Percentiles rank a stretch among this genome's conserved stretches.
These are phyloP conservation scores for Tulasnella calospora DNA, from an alignment of 768 basidiomycete species.

Conservation along the genomic window DNA sequence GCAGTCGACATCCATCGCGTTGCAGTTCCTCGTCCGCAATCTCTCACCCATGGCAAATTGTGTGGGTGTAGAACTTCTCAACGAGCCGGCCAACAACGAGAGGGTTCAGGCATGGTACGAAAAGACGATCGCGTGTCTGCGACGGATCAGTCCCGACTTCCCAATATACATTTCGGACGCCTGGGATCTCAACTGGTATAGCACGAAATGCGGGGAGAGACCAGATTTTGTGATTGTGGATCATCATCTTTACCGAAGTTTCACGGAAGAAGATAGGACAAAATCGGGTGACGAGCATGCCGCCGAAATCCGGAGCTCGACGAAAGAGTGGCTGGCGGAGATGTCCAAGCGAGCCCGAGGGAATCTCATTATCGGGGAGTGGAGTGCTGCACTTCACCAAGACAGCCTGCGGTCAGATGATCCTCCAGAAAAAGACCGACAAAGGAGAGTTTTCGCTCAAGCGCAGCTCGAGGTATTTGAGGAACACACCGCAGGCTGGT, in stretches of 20 bases:
- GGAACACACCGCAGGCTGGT: conserved; percentile 61
- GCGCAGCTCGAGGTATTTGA: conserved; percentile 68
- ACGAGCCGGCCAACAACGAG: conserved; percentile 52
- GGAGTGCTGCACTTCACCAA: conserved; percentile 70
- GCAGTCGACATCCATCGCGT: conserved; percentile 35
- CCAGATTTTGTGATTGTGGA: conserved; percentile 57
- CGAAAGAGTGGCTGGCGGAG: conserved; percentile 40
- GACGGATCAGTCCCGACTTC: conserved; percentile 48
- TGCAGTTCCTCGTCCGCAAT: conserved; percentile 36
- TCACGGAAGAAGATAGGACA: conserved; percentile 54
- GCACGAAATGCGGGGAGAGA: conserved; percentile 43
- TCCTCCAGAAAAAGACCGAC: conserved; percentile 41
- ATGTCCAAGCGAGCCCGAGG: conserved; percentile 43
- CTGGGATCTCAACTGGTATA: conserved; percentile 66
- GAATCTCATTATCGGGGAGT: conserved; percentile 67
- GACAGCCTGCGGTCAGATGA: conserved; percentile 47
- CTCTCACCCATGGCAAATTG: conserved; percentile 41
- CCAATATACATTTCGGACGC: conserved; percentile 73
- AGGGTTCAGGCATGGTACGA: conserved; percentile 61
- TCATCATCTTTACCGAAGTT: conserved; percentile 81
- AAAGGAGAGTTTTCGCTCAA: conserved; percentile 48
- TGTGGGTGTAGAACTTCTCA: conserved; percentile 55
- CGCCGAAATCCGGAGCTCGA: conserved; percentile 43
- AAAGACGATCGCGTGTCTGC: conserved; percentile 50
- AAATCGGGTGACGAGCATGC: conserved; percentile 55